A percentile compares a stretch with the other conserved stretches of the same genome.
phyloP scores from a whole-genome alignment of 2,329 filamentous ascomycete genomes.

The Penicillium oxalicum region DNA sequence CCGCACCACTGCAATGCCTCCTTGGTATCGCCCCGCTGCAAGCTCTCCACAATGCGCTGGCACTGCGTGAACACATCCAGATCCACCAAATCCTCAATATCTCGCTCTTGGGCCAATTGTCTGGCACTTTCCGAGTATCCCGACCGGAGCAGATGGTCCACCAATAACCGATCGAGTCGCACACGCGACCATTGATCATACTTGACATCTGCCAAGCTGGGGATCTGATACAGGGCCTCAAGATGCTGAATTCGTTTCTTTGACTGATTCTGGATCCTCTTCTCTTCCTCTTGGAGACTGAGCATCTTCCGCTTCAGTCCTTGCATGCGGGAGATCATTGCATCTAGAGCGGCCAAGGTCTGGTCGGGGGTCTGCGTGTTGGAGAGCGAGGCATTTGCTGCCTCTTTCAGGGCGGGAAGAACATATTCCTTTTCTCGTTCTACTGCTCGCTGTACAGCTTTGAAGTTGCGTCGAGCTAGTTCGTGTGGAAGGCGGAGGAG shows the following conservation, averaged over 20 bases:
- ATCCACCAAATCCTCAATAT: slow-evolving; percentile 77
- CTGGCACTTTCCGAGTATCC: slow-evolving; percentile 75
- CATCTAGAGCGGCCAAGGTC: slow-evolving; percentile 73
- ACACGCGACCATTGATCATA: slow-evolving; percentile 86
- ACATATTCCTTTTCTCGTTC: slow-evolving; percentile 46
- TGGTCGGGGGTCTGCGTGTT: slow-evolving; percentile 59
- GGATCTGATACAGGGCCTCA: slow-evolving; percentile 71
- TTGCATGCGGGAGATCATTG: slow-evolving; percentile 78
- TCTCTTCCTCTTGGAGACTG: slow-evolving; percentile 71
- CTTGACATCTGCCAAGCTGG: slow-evolving; percentile 79
- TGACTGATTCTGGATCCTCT: slow-evolving; percentile 66
- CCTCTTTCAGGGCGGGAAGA: slow-evolving; percentile 45
- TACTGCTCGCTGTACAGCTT: slow-evolving; percentile 54
- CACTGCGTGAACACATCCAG: slow-evolving; percentile 81
- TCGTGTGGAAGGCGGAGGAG: slow-evolving; percentile 90
- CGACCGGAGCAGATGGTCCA: slow-evolving; percentile 84
- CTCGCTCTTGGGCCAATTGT: slow-evolving; percentile 66
- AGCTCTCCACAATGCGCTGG: slow-evolving; percentile 66
- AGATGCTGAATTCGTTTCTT: slow-evolving; percentile 74
- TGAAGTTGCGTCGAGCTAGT: slow-evolving; percentile 89
- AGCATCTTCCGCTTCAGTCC: slow-evolving; percentile 83
- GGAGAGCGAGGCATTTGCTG: slow-evolving; percentile 58
- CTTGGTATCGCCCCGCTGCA: slow-evolving; percentile 63
- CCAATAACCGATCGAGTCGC: slow-evolving; percentile 73
- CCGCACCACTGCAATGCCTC: slow-evolving; percentile 85